Evolutionary conservation across 2,329 filamentous ascomycete species (phyloP).

Genomic region (Ceratocystis cacaofunesta): DNA sequence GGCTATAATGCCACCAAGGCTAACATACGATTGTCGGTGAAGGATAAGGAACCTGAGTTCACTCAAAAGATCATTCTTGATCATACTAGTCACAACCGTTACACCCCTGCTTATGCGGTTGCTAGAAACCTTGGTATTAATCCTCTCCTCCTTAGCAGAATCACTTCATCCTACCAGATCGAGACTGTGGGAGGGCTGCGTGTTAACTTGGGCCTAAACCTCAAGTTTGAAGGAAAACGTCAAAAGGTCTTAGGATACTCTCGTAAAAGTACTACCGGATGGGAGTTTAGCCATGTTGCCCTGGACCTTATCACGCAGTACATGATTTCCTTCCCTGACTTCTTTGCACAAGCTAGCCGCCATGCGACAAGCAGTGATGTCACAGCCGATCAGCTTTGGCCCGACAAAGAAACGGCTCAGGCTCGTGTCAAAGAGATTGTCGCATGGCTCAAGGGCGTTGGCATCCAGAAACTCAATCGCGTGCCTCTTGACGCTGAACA

Average conservation of each 20-base stretch:
- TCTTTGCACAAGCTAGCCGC: slow-evolving; percentile 74
- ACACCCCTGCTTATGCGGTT: slow-evolving; percentile 78
- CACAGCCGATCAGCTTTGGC: slow-evolving; percentile 74
- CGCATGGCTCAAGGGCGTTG: slow-evolving; percentile 79
- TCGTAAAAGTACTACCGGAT: slow-evolving; percentile 68
- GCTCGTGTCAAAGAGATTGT: slow-evolving; percentile 84
- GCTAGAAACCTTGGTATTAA: slow-evolving; percentile 70
- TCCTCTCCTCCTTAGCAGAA: slow-evolving; percentile 79
- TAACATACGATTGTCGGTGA: slow-evolving; percentile 62
- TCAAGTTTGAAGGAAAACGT: slow-evolving; percentile 94
- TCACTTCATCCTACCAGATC: slow-evolving; percentile 87
- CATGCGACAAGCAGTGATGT: slow-evolving; percentile 79
- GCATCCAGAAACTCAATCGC: slow-evolving; percentile 81
- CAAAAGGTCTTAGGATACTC: slow-evolving; percentile 93
- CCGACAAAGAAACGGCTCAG: slow-evolving; percentile 53
- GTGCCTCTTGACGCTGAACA: slow-evolving; percentile 96
- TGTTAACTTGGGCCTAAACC: slow-evolving; percentile 81
- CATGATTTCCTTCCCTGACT: slow-evolving; percentile 88
- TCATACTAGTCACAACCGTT: slow-evolving; percentile 56
- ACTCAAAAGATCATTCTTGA: slow-evolving; percentile 55
- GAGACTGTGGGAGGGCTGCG: slow-evolving; percentile 61
- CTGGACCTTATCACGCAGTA: slow-evolving; percentile 70
- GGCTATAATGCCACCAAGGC: slow-evolving; percentile 61
- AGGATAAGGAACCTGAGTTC: slow-evolving; percentile 66
- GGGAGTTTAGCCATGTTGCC: slow-evolving; percentile 87